phyloP scores from a whole-genome alignment of 441 rosid species.

The Adansonia madagascariensis region DNA sequence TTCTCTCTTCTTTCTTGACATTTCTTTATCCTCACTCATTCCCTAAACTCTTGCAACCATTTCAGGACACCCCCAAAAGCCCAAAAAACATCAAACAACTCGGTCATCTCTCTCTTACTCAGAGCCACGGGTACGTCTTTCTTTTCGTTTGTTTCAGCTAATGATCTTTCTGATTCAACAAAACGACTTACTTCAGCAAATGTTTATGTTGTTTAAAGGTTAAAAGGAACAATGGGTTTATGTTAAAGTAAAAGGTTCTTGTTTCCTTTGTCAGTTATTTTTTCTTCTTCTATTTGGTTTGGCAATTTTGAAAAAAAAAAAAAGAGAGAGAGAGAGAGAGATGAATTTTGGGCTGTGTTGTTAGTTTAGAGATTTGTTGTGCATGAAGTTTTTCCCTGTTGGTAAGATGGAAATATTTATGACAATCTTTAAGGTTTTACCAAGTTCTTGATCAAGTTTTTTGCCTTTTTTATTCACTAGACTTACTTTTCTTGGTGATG shows the following conservation, averaged over 20 bases:
- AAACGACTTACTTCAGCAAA: not conserved
- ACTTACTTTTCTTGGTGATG: conserved; percentile 30
- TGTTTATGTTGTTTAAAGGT: conserved; percentile 9
- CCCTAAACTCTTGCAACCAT: conserved; percentile 58
- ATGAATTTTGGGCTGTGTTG: not conserved
- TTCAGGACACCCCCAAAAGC: conserved; percentile 40
- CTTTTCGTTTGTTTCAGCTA: not conserved
- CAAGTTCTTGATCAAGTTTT: conserved; percentile 16
- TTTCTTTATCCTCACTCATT: conserved; percentile 50
- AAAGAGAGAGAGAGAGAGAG: not conserved
- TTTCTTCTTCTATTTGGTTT: not conserved
- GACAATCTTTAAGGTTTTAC: conserved; percentile 9
- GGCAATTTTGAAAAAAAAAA: not conserved
- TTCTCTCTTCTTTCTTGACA: conserved; percentile 21
- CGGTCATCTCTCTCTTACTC: not conserved
- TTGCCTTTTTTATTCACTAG: not conserved
- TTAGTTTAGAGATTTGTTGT: not conserved
- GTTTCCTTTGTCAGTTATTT: not conserved
- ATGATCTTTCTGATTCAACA: not conserved
- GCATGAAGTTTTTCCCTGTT: not conserved
- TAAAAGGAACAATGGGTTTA: not conserved
- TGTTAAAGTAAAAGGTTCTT: not conserved
- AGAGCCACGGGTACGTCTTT: conserved; percentile 23
- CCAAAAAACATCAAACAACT: not conserved
- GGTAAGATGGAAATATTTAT: conserved; percentile 5